phyloP scores from a whole-genome alignment of 257 asterid species.

The Eucommia ulmoides region DNA sequence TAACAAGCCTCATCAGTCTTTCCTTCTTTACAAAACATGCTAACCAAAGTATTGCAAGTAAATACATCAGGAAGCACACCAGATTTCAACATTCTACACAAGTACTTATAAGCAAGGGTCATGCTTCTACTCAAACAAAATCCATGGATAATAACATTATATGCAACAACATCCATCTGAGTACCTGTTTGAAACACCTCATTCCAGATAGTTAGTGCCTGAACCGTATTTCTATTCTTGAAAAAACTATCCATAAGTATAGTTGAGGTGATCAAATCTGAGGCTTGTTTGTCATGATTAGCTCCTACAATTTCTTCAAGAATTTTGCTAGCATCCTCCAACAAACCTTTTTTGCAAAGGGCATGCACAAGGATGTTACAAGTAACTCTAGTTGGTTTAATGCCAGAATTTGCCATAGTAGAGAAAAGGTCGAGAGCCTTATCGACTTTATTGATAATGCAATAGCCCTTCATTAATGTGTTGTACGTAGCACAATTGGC shows the following conservation, averaged over 20 bases:
- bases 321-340: conserved; percentile 41
- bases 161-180: conserved; percentile 50
- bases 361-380: conserved; percentile 77
- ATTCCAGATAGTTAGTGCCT: conserved; percentile 49
- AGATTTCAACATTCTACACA: conserved; percentile 50
- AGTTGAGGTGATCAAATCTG: conserved; percentile 51
- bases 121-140: conserved; percentile 39
- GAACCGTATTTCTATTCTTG: conserved; percentile 46
- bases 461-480: conserved; percentile 67
- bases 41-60: conserved; percentile 59
- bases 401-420: conserved; percentile 41
- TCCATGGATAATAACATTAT: conserved; percentile 65
- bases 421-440: conserved; percentile 53
- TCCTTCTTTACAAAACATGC: conserved; percentile 62
- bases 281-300: conserved; percentile 15
- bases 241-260: conserved; percentile 64
- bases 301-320: conserved; percentile 45
- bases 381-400: conserved; percentile 55
- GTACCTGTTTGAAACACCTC: conserved; percentile 24
- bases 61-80: conserved; percentile 55
- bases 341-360: conserved; percentile 55
- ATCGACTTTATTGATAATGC: conserved; percentile 38
- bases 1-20: conserved; percentile 57
- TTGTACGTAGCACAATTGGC: conserved; percentile 79
- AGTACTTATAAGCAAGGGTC: conserved; percentile 26